Percentiles rank a stretch among this genome's conserved stretches.
These are phyloP conservation scores for Fusarium fracticaudum DNA, from an alignment of 2,329 filamentous ascomycete genomes.

Conservation along the genomic window DNA sequence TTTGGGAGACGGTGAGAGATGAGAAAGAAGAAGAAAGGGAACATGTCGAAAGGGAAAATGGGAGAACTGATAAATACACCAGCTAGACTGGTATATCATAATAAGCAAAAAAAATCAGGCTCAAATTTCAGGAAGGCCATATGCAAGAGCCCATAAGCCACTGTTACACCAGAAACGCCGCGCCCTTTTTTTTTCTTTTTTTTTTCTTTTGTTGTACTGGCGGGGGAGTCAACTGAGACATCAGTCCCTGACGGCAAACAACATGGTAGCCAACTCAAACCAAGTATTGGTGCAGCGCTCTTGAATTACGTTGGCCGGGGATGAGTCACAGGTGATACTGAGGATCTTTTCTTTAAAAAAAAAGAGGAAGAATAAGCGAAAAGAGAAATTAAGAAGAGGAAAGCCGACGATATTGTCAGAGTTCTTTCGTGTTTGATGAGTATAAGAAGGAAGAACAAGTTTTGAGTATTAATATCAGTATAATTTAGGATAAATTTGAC, in stretches of 20 bases:
- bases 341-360: not conserved
- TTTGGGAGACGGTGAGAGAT: no score
- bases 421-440: no score
- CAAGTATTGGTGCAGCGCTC: not conserved
- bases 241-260: not conserved
- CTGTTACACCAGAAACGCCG: not conserved
- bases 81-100: no score
- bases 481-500: no score
- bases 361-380: no score
- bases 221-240: not conserved
- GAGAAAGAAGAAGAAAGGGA: no score
- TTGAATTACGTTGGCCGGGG: not conserved
- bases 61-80: no score
- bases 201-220: not conserved
- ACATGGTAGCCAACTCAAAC: not conserved
- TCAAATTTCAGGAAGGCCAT: not conserved
- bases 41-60: no score
- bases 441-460: not conserved
- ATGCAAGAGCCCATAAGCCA: not conserved
- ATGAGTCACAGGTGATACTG: not conserved
- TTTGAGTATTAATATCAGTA: not conserved
- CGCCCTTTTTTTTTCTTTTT: no score
- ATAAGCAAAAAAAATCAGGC: not conserved
- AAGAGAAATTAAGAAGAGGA: no score
- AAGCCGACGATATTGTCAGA: no score